phyloP scores from a whole-genome alignment of 306 rosid species.

The Castanea sativa region DNA sequence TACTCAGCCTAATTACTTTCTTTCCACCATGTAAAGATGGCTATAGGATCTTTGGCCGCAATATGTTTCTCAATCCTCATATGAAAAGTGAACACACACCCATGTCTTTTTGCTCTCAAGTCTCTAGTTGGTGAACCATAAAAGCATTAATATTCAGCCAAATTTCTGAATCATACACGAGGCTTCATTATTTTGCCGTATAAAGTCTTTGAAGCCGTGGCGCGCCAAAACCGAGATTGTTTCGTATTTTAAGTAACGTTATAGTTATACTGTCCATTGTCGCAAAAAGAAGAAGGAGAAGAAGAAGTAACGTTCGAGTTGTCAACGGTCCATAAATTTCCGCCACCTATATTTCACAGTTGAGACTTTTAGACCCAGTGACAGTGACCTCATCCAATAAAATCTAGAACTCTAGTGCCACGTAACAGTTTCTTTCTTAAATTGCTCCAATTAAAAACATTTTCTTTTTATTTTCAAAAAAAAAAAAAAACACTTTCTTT shows the following conservation, averaged over 20 bases:
- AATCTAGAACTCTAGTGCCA: not conserved
- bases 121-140: slow-evolving; percentile 10
- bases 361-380: not conserved
- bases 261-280: too few relatives aligned
- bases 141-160: not conserved
- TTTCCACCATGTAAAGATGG: too few relatives aligned
- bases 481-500: too few relatives aligned
- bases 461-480: too few relatives aligned
- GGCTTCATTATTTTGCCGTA: too few relatives aligned
- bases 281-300: too few relatives aligned
- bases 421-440: not conserved
- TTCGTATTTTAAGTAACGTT: not conserved
- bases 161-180: not conserved
- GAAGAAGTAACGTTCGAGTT: not conserved
- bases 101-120: not conserved
- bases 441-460: not conserved
- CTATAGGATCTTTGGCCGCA: too few relatives aligned
- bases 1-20: too few relatives aligned
- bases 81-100: too few relatives aligned
- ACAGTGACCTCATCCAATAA: not conserved
- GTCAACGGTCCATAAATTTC: not conserved
- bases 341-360: slow-evolving; percentile 6
- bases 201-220: not conserved
- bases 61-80: not conserved
- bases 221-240: slow-evolving; percentile 1